phyloP scores from a whole-genome alignment of 1,139 yeast species.

The Zygosaccharomyces sapae region DNA sequence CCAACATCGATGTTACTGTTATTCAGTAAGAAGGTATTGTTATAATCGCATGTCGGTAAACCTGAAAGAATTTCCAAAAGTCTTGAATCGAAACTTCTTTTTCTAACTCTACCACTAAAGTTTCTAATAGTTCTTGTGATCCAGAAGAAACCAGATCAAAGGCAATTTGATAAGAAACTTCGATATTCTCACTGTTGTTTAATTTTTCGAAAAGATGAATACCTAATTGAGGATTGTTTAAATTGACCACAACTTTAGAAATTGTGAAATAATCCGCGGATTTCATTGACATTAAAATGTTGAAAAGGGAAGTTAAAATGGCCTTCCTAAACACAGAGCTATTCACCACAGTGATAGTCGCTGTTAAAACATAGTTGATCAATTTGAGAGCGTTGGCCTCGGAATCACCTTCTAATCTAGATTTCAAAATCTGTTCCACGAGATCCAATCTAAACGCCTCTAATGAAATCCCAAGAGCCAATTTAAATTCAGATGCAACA shows the following conservation, averaged over 20 bases:
- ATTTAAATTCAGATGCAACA: conserved; percentile 61
- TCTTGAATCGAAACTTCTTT: conserved; percentile 45
- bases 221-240: conserved; percentile 73
- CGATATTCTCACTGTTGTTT: conserved; percentile 37
- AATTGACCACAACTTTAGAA: conserved; percentile 81
- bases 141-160: conserved; percentile 91
- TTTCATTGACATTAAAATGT: conserved; percentile 53
- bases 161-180: conserved; percentile 85
- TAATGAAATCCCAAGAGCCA: conserved; percentile 86
- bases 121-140: conserved; percentile 81
- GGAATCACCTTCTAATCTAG: conserved; percentile 41
- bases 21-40: conserved; percentile 79
- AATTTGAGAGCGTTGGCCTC: conserved; percentile 53
- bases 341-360: conserved; percentile 63
- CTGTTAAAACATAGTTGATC: conserved; percentile 71
- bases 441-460: conserved; percentile 86
- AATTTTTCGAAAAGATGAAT: conserved; percentile 60
- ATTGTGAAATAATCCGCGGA: conserved; percentile 75
- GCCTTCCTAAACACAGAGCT: conserved; percentile 62
- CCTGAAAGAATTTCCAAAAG: conserved; percentile 77
- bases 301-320: conserved; percentile 61
- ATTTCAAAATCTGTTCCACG: conserved; percentile 57
- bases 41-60: conserved; percentile 90
- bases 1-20: conserved; percentile 85
- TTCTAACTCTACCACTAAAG: conserved; percentile 48